A percentile compares a stretch with the other conserved stretches of the same genome.
phyloP scores from a whole-genome alignment of 441 rosid species.

The Populus hybrid region DNA sequence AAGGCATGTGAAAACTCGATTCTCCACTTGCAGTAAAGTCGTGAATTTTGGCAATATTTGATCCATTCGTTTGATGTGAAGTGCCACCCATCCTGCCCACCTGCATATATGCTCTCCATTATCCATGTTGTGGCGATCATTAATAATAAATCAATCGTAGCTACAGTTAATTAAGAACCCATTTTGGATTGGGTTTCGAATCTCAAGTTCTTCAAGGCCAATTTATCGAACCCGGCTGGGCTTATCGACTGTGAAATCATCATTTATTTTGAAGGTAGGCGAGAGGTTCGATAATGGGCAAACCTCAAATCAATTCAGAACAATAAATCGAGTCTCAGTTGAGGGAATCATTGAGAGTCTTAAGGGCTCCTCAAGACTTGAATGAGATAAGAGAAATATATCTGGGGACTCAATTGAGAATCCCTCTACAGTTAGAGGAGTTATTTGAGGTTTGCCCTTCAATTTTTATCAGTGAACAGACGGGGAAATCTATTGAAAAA shows the following conservation, averaged over 20 bases:
- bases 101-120: not conserved
- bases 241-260: not conserved
- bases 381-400: no score
- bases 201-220: not conserved
- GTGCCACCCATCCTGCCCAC: not conserved
- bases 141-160: not conserved
- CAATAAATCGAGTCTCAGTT: no score
- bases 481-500: no score
- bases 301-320: no score
- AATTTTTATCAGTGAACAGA: no score
- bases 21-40: constrained; percentile 19
- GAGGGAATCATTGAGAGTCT: not conserved
- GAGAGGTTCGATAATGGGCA: no score
- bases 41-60: not conserved
- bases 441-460: no score
- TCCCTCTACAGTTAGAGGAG: no score
- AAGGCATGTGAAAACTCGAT: constrained; percentile 31
- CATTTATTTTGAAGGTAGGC: no score
- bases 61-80: constrained; percentile 1
- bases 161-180: not conserved
- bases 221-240: not conserved
- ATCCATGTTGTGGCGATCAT: not conserved
- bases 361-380: not conserved
- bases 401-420: no score
- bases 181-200: not conserved